These are phyloP conservation scores for Aspergillus niger DNA, from an alignment of 2,329 filamentous ascomycete genomes.

Conservation along the genomic window DNA sequence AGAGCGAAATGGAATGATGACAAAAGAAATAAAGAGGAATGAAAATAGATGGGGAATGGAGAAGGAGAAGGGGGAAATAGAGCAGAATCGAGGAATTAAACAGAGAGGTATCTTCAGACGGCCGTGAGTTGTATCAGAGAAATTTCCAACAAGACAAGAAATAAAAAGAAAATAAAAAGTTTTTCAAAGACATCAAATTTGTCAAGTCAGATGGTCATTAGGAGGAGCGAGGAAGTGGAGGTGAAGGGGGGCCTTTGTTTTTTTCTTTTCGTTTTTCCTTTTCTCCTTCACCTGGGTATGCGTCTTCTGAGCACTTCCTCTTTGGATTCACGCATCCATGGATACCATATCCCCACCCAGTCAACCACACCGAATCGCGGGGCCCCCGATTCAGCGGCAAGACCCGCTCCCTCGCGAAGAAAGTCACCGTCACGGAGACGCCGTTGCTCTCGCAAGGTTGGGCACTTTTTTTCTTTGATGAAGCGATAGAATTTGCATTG, in stretches of 20 bases:
- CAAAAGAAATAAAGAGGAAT: not conserved
- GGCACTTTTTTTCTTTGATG: slow-evolving; percentile 48
- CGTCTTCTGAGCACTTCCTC: slow-evolving; percentile 26
- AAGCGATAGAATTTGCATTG: slow-evolving; percentile 56
- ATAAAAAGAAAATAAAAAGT: not conserved
- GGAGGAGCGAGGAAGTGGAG: not conserved
- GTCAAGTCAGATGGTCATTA: not conserved
- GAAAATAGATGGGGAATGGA: slow-evolving; percentile 20
- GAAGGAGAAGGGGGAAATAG: slow-evolving; percentile 10
- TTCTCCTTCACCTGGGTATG: slow-evolving; percentile 13
- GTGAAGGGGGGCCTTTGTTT: too few species aligned
- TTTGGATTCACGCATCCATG: slow-evolving; percentile 45
- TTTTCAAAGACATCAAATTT: not conserved
- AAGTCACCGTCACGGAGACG: slow-evolving; percentile 45
- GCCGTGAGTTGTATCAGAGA: slow-evolving; percentile 11
- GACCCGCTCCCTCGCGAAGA: slow-evolving; percentile 33
- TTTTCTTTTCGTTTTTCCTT: too few species aligned
- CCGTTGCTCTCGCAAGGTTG: slow-evolving; percentile 47
- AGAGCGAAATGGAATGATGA: not conserved
- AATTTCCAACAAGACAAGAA: not conserved
- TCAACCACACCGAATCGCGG: slow-evolving; percentile 45
- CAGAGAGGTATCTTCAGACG: slow-evolving; percentile 22
- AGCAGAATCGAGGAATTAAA: slow-evolving; percentile 11
- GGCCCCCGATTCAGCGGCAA: slow-evolving; percentile 26
- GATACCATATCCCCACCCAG: slow-evolving; percentile 44